Evolutionary conservation across 805 yeast genomes (phyloP).

Genomic region (Ogataea siamensis): DNA sequence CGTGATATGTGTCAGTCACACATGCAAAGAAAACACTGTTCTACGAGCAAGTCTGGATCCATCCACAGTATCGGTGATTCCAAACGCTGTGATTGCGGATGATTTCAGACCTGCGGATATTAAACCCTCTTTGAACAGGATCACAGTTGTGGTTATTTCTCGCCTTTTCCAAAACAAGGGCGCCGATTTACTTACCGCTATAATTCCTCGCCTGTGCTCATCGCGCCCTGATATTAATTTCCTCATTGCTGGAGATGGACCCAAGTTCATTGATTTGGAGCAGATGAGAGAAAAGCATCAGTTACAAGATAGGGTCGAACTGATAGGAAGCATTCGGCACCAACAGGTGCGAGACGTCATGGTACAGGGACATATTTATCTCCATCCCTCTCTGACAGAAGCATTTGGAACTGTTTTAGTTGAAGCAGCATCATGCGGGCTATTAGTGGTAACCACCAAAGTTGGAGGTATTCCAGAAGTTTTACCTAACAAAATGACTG

Average conservation of each 20-base stretch:
- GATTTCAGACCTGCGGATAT: slow-evolving; percentile 62
- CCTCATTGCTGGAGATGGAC: slow-evolving; percentile 95
- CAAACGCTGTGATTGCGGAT: slow-evolving; percentile 87
- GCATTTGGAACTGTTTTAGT: slow-evolving; percentile 97
- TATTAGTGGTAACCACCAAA: slow-evolving; percentile 87
- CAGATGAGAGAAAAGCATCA: slow-evolving; percentile 89
- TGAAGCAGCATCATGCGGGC: slow-evolving; percentile 96
- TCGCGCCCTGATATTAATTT: slow-evolving; percentile 65
- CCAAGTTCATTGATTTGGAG: slow-evolving; percentile 87
- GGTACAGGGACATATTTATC: slow-evolving; percentile 89
- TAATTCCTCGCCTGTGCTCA: slow-evolving; percentile 79
- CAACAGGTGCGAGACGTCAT: slow-evolving; percentile 91
- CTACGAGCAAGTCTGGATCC: slow-evolving; percentile 84
- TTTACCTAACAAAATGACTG: slow-evolving; percentile 88
- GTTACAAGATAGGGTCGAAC: slow-evolving; percentile 81
- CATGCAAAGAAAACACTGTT: slow-evolving; percentile 94
- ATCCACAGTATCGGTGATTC: slow-evolving; percentile 77
- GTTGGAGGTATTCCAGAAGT: slow-evolving; percentile 99
- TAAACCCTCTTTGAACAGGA: slow-evolving; percentile 36
- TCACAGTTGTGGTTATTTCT: slow-evolving; percentile 88
- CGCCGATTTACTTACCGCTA: slow-evolving; percentile 79
- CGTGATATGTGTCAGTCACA: slow-evolving; percentile 94
- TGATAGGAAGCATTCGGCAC: slow-evolving; percentile 85
- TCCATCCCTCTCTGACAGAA: slow-evolving; percentile 92
- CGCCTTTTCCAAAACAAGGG: slow-evolving; percentile 96